Evolutionary conservation across 352 stramenopile species (phyloP).

Genomic region (Phytopythium oedochilum): DNA sequence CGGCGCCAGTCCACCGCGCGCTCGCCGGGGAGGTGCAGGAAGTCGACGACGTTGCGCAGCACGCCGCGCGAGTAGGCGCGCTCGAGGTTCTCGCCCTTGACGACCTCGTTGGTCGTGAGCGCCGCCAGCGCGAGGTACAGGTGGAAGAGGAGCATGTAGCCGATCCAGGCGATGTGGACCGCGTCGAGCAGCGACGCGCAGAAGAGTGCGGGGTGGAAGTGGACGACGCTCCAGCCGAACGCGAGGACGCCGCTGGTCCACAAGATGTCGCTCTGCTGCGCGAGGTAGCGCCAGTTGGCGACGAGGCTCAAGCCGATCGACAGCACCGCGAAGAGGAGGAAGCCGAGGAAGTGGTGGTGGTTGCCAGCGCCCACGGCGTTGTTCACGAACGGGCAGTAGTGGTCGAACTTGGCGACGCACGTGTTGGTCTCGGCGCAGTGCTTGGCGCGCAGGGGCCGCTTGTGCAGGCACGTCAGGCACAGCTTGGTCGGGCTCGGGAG

Average conservation of each 20-base stretch:
- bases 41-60: conserved; percentile 53
- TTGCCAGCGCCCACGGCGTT: conserved; percentile 95
- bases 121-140: conserved; percentile 49
- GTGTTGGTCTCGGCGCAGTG: conserved; percentile 73
- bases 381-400: conserved; percentile 84
- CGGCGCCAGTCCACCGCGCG: conserved; percentile 45
- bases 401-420: conserved; percentile 81
- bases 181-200: conserved; percentile 45
- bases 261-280: conserved; percentile 9
- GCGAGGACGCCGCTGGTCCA: conserved; percentile 12
- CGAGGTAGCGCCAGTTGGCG: conserved; percentile 35
- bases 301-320: conserved; percentile 50
- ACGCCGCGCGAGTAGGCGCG: conserved; percentile 56
- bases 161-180: conserved; percentile 69
- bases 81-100: conserved; percentile 55
- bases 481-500: conserved; percentile 66
- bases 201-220: conserved; percentile 56
- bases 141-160: conserved; percentile 68
- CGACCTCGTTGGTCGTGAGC: conserved; percentile 78
- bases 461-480: conserved; percentile 76
- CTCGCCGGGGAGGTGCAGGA: conserved; percentile 36
- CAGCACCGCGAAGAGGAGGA: conserved; percentile 76
- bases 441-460: conserved; percentile 67
- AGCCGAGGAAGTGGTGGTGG: conserved; percentile 92
- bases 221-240: conserved; percentile 47